These are phyloP conservation scores for Arctium lappa DNA, from an alignment of 129 eudicot species.

Conservation along the genomic window DNA sequence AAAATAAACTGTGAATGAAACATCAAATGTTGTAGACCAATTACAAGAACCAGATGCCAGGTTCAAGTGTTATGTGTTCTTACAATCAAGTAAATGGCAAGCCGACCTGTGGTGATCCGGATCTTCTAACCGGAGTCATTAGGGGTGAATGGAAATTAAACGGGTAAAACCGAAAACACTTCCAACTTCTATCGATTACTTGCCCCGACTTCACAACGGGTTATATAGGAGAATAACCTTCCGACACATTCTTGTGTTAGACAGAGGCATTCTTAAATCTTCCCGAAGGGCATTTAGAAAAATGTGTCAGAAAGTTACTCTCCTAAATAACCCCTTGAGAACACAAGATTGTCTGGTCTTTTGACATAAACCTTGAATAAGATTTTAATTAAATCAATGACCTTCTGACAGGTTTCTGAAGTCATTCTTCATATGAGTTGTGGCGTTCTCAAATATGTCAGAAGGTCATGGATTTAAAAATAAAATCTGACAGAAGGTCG, in stretches of 20 bases:
- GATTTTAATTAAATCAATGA: background rate
- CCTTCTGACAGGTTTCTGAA: background rate
- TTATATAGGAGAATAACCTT: background rate
- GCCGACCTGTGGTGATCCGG: constrained; percentile 85
- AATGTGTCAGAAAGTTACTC: background rate
- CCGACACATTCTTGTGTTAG: too few species aligned
- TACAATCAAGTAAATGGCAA: constrained; percentile 94
- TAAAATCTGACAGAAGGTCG: background rate
- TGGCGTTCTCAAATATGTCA: background rate
- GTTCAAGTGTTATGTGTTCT: constrained; percentile 93
- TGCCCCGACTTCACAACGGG: background rate
- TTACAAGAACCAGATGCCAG: too few species aligned
- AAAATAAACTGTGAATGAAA: too few species aligned
- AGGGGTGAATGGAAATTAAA: constrained; percentile 94
- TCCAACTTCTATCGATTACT: background rate
- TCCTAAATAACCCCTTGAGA: background rate
- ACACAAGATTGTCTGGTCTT: background rate
- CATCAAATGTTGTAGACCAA: too few species aligned
- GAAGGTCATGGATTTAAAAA: too few species aligned
- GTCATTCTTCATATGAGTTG: background rate
- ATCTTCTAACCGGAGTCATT: constrained; percentile 67
- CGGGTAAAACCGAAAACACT: constrained; percentile 49
- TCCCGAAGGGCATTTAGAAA: background rate
- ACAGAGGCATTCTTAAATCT: background rate
- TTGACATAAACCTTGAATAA: background rate